phyloP scores from a whole-genome alignment of 768 basidiomycete genomes.

The Tylopilus sp. region DNA sequence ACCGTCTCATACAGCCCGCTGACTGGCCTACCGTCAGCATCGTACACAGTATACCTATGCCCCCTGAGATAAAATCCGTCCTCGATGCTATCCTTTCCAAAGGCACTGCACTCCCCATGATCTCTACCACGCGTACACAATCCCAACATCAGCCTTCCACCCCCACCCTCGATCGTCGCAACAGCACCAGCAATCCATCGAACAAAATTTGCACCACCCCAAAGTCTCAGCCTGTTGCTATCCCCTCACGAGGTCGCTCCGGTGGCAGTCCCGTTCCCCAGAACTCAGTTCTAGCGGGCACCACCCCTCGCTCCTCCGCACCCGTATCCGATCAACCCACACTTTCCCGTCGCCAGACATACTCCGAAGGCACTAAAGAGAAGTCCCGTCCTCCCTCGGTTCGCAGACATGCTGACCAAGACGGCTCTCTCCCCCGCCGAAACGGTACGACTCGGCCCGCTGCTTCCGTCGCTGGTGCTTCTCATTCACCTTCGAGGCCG shows the following conservation, averaged over 20 bases:
- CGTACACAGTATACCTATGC: constrained; percentile 72
- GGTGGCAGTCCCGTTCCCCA: constrained; percentile 47
- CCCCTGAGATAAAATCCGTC: constrained; percentile 63
- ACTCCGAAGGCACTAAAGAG: constrained; percentile 49
- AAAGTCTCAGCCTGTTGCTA: constrained; percentile 34
- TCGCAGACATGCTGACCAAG: constrained; percentile 58
- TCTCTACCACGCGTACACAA: constrained; percentile 30
- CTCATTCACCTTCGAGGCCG: constrained; percentile 23
- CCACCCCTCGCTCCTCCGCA: constrained; percentile 30
- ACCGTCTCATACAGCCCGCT: constrained; percentile 59
- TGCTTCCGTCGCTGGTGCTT: constrained; percentile 40
- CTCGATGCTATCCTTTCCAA: constrained; percentile 53
- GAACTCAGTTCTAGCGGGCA: constrained; percentile 17
- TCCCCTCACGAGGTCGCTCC: constrained; percentile 47
- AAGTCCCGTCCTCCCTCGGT: constrained; percentile 59
- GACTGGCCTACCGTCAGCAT: constrained; percentile 81
- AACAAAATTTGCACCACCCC: constrained; percentile 21
- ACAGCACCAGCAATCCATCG: constrained; percentile 35
- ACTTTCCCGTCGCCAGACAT: constrained; percentile 47
- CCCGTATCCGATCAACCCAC: constrained; percentile 43
- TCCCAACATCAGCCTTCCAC: constrained; percentile 28
- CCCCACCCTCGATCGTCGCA: constrained; percentile 44
- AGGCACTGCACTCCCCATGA: constrained; percentile 32
- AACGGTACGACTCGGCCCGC: constrained; percentile 45
- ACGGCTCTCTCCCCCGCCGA: constrained; percentile 43